Evolutionary conservation across 2,329 filamentous ascomycete species (phyloP).

Genomic region (Pseudopithomyces maydicus): DNA sequence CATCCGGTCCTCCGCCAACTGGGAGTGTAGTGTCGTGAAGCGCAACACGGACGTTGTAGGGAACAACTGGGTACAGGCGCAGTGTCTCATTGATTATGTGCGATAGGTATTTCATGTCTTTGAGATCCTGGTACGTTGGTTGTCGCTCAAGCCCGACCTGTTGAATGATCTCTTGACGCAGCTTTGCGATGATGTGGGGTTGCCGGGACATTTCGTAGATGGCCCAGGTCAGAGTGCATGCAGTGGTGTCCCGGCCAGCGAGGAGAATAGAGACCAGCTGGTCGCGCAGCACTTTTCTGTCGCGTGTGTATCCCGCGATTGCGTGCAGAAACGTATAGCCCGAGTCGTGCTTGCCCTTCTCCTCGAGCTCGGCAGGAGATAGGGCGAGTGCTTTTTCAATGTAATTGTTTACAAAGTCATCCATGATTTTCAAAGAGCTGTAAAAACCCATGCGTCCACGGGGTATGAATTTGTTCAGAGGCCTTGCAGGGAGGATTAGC

Average conservation of each 20-base stretch:
- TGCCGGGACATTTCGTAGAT: slow-evolving; percentile 80
- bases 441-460: slow-evolving; percentile 65
- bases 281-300: slow-evolving; percentile 73
- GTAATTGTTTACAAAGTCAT: slow-evolving; percentile 76
- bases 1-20: slow-evolving; percentile 53
- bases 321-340: slow-evolving; percentile 87
- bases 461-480: slow-evolving; percentile 67
- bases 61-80: slow-evolving; percentile 56
- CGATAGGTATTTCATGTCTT: slow-evolving; percentile 78
- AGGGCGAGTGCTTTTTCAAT: slow-evolving; percentile 76
- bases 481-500: slow-evolving; percentile 46
- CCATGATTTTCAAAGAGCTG: slow-evolving; percentile 68
- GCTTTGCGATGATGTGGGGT: slow-evolving; percentile 68
- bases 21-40: slow-evolving; percentile 56
- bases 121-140: slow-evolving; percentile 77
- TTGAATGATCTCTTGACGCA: slow-evolving; percentile 74
- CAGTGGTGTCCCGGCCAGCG: slow-evolving; percentile 87
- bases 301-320: slow-evolving; percentile 77
- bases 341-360: slow-evolving; percentile 72
- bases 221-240: slow-evolving; percentile 77
- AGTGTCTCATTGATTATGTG: slow-evolving; percentile 46
- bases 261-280: slow-evolving; percentile 76
- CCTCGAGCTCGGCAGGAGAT: slow-evolving; percentile 71
- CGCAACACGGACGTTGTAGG: slow-evolving; percentile 55
- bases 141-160: slow-evolving; percentile 66